A percentile compares a stretch with the other conserved stretches of the same genome.
phyloP scores from a whole-genome alignment of 352 stramenopile genomes.

The Phytophthora uliginosa region DNA sequence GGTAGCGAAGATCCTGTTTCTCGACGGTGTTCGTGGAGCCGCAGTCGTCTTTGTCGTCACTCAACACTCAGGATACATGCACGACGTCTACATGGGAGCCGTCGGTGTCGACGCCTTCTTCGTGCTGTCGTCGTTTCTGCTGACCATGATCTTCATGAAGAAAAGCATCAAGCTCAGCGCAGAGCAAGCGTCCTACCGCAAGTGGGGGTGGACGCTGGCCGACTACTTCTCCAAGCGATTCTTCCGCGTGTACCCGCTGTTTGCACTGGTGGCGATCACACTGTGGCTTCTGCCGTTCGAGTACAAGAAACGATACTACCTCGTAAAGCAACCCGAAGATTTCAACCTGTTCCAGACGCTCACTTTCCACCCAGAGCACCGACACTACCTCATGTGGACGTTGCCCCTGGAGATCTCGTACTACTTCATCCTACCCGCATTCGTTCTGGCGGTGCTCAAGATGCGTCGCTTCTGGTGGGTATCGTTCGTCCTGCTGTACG shows the following conservation, averaged over 20 bases:
- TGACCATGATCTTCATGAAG: constrained; percentile 32
- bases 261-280: constrained; percentile 2
- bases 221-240: constrained; percentile 29
- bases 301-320: constrained; percentile 16
- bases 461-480: constrained; percentile 21
- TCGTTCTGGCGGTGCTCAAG: constrained; percentile 13
- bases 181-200: constrained; percentile 11
- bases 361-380: constrained; percentile 17
- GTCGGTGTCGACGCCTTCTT: constrained; percentile 26
- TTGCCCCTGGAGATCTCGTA: constrained; percentile 25
- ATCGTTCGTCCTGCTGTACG: constrained; percentile 1
- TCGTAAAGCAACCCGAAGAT: neutral
- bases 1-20: constrained; percentile 15
- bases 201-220: constrained; percentile 14
- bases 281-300: constrained; percentile 20
- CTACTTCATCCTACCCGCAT: constrained; percentile 20
- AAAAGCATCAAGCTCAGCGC: constrained; percentile 21
- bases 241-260: constrained; percentile 23
- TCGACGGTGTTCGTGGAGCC: constrained; percentile 6
- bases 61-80: constrained; percentile 9
- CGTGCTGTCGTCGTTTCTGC: constrained; percentile 26
- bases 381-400: constrained; percentile 21
- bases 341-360: constrained; percentile 18
- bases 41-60: constrained; percentile 16
- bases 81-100: constrained; percentile 8